phyloP scores from a whole-genome alignment of 768 basidiomycete genomes.

The Kwoniella heveanensis region DNA sequence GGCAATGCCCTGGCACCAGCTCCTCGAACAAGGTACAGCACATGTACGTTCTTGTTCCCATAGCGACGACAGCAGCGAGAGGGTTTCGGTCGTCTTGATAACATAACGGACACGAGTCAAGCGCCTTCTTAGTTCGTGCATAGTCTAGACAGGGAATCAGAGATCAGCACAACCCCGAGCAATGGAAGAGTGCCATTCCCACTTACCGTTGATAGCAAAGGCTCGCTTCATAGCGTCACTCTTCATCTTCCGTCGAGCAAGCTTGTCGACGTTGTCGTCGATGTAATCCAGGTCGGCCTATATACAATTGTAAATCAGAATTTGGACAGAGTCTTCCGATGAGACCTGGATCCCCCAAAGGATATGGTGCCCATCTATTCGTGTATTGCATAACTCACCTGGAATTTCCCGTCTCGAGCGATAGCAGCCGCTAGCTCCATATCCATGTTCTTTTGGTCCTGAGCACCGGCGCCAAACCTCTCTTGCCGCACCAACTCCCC shows the following conservation, averaged over 20 bases:
- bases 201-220: conserved; percentile 88
- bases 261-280: conserved; percentile 92
- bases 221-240: conserved; percentile 94
- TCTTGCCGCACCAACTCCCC: conserved; percentile 94
- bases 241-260: conserved; percentile 92
- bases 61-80: conserved; percentile 81
- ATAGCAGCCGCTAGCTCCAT: conserved; percentile 85
- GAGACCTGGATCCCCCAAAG: too few species aligned
- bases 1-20: conserved; percentile 85
- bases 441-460: conserved; percentile 90
- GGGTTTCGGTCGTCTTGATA: conserved; percentile 87
- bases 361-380: too few species aligned
- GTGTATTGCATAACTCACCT: conserved; percentile 68
- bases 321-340: too few species aligned
- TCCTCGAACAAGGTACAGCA: conserved; percentile 85
- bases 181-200: too few species aligned
- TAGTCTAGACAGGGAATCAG: conserved; percentile 66
- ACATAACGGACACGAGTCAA: conserved; percentile 84
- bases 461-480: conserved; percentile 80
- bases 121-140: conserved; percentile 85
- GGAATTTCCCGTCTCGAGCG: conserved; percentile 81
- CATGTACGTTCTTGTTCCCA: conserved; percentile 89
- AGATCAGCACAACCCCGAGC: background rate
- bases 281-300: conserved; percentile 90
- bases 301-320: background rate